These are phyloP conservation scores for Breviolum minutum DNA, from an alignment of 73 alveolate species.

Conservation along the genomic window DNA sequence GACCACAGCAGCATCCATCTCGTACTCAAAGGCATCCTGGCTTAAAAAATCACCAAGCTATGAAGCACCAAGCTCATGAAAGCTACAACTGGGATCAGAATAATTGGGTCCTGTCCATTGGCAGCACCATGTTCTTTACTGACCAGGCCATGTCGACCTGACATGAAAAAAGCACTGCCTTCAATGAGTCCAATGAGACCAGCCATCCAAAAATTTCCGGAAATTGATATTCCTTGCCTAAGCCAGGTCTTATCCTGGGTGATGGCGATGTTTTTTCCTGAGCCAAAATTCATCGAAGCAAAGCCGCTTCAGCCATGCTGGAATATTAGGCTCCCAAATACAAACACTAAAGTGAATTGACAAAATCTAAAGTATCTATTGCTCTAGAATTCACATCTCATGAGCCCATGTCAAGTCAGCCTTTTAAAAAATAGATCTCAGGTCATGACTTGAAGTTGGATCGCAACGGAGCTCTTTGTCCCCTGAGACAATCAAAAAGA, in stretches of 20 bases:
- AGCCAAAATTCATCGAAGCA: neutral
- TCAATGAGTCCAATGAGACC: neutral
- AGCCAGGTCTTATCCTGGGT: slow-evolving; percentile 12
- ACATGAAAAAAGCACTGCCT: neutral
- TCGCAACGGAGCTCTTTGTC: slow-evolving; percentile 46
- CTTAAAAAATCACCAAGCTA: neutral
- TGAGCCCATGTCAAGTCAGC: no score
- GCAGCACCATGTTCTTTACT: slow-evolving; percentile 59
- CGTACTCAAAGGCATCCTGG: slow-evolving; percentile 72
- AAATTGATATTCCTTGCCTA: neutral
- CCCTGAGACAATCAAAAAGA: neutral
- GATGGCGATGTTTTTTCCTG: neutral
- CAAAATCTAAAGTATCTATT: no score
- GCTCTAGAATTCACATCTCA: no score
- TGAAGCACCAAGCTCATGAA: no score
- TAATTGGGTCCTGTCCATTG: neutral
- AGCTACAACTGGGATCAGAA: no score
- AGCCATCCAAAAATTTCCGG: no score
- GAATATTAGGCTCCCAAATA: no score
- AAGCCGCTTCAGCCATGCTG: neutral
- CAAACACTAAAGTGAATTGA: no score
- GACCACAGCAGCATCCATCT: slow-evolving; percentile 81
- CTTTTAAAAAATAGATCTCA: no score
- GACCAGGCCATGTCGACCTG: slow-evolving; percentile 86
- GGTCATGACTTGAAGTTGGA: no score